Percentiles rank a stretch among this genome's conserved stretches.
Conservation (phyloP, 1,284 basidiomycete genomes). For the Heterobasidion occidentale region DNA sequence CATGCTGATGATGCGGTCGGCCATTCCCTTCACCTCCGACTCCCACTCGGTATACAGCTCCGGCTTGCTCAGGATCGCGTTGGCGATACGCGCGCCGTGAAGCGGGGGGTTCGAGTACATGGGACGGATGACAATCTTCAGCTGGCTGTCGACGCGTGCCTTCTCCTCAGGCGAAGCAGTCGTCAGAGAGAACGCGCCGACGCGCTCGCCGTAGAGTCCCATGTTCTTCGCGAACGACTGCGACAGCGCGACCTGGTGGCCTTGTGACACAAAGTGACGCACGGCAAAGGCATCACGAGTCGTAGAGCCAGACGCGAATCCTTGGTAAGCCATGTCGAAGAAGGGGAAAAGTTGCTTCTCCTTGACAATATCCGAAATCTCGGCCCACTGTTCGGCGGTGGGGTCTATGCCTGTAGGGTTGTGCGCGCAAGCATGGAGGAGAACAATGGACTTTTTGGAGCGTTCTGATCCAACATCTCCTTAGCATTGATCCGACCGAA, state of each 20-base stretch:
- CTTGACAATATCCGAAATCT: constrained; percentile 84
- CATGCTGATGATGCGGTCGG: constrained; percentile 95
- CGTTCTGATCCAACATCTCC: constrained; percentile 37
- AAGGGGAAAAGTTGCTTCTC: constrained; percentile 88
- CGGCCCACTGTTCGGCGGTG: constrained; percentile 87
- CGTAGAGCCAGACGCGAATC: constrained; percentile 88
- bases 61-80: constrained; percentile 72
- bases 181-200: constrained; percentile 89
- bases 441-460: constrained; percentile 72
- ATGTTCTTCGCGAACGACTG: constrained; percentile 99
- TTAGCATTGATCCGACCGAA: constrained; percentile 5
- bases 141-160: constrained; percentile 85
- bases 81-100: constrained; percentile 91
- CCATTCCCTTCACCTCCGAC: constrained; percentile 90
- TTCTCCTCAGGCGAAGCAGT: constrained; percentile 73
- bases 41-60: constrained; percentile 87
- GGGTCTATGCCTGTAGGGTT: constrained; percentile 99
- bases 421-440: constrained; percentile 92
- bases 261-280: constrained; percentile 87
- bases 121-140: constrained; percentile 95
- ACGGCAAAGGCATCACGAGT: constrained; percentile 90
- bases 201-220: constrained; percentile 96
- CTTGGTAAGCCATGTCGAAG: constrained; percentile 98
- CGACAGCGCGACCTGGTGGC: constrained; percentile 79
- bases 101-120: constrained; percentile 99